These are phyloP conservation scores for Coemansia sp. DNA, from an alignment of 192 early-diverging fungal genomes.

Conservation along the genomic window DNA sequence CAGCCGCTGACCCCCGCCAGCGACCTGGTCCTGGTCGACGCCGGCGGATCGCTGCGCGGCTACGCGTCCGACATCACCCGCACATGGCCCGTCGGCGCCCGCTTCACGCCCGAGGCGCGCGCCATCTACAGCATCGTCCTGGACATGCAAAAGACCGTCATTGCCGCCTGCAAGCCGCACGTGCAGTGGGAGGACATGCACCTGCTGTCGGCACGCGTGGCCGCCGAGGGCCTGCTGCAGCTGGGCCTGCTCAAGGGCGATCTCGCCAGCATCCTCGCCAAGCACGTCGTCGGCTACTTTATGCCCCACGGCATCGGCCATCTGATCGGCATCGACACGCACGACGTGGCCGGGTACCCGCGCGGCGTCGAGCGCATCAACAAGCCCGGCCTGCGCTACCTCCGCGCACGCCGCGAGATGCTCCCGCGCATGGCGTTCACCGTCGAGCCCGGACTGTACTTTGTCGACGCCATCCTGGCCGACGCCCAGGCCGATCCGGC, in stretches of 20 bases:
- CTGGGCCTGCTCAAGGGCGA: constrained; percentile 71
- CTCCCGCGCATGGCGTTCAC: constrained; percentile 82
- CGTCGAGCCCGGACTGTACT: constrained; percentile 93
- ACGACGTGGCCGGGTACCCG: constrained; percentile 79
- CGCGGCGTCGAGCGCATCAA: constrained; percentile 65
- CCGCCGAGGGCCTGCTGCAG: constrained; percentile 53
- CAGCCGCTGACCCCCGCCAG: constrained; percentile 44
- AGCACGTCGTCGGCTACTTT: constrained; percentile 73
- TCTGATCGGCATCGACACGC: constrained; percentile 83
- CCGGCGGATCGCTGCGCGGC: constrained; percentile 71
- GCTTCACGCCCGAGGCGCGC: constrained; percentile 65
- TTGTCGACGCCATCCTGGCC: constrained; percentile 76
- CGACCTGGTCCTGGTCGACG: constrained; percentile 79
- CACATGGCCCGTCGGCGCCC: constrained; percentile 75
- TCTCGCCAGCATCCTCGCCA: constrained; percentile 54
- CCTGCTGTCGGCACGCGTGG: constrained; percentile 63
- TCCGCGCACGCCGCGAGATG: constrained; percentile 73
- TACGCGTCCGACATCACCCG: constrained; percentile 93
- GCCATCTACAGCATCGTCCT: constrained; percentile 81
- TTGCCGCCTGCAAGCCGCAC: constrained; percentile 61
- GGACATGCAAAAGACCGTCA: constrained; percentile 74
- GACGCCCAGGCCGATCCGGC: constrained; percentile 56
- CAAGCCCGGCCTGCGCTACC: constrained; percentile 66
- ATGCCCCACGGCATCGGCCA: constrained; percentile 94
- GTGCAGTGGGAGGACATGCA: constrained; percentile 88